These are phyloP conservation scores for Blastobotrys capitulatus DNA, from an alignment of 1,139 yeast species.

Conservation along the genomic window DNA sequence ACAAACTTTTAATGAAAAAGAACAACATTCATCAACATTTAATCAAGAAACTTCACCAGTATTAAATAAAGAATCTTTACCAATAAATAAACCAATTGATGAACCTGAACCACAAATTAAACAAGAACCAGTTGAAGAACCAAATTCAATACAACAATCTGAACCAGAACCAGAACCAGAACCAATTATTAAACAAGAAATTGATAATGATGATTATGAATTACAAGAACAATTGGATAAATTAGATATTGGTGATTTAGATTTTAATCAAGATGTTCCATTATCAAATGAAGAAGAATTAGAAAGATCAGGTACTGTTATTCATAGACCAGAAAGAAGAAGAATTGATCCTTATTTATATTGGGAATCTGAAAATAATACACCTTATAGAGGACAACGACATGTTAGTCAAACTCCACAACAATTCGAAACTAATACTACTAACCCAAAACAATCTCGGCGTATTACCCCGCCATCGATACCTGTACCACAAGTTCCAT, in stretches of 20 bases:
- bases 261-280: constrained; percentile 8
- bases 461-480: constrained; percentile 9
- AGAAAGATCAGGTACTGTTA: constrained; percentile 11
- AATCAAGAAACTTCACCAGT: no score
- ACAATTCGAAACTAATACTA: not conserved
- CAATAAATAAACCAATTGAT: no score
- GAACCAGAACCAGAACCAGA: not conserved
- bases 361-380: constrained; percentile 4
- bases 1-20: not conserved
- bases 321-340: constrained; percentile 9
- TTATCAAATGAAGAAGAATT: constrained; percentile 1
- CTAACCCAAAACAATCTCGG: not conserved
- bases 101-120: no score
- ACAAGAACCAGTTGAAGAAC: no score
- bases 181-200: not conserved
- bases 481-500: constrained; percentile 4
- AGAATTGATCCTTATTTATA: constrained; percentile 7
- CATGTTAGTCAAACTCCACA: not conserved
- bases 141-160: not conserved
- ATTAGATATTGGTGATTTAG: constrained; percentile 5
- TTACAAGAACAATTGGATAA: constrained; percentile 7
- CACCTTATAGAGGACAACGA: constrained; percentile 4
- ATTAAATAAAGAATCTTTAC: no score
- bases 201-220: not conserved
- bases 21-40: not conserved